Percentiles rank a stretch among this genome's conserved stretches.
These are phyloP conservation scores for Davidsoniella australis DNA, from an alignment of 2,329 filamentous ascomycete genomes.

Conservation along the genomic window DNA sequence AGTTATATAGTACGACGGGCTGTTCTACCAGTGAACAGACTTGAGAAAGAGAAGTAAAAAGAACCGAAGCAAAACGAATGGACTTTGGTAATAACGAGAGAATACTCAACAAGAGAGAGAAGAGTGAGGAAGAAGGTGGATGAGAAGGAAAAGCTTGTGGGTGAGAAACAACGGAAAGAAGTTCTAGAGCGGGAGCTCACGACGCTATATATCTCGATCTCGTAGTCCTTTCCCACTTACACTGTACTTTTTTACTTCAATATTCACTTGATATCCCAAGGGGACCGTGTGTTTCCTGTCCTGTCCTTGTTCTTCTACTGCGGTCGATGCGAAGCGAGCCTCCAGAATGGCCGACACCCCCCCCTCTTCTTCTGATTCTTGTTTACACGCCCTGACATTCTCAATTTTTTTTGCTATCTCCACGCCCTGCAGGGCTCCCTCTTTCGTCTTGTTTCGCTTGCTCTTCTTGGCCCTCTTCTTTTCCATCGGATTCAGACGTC, in stretches of 20 bases:
- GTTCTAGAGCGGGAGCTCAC: not conserved
- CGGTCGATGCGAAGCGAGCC: too few relatives aligned
- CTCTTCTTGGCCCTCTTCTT: too few relatives aligned
- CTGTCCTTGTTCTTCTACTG: not conserved
- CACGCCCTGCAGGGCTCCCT: too few relatives aligned
- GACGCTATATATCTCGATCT: slow-evolving; percentile 7
- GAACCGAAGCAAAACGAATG: slow-evolving; percentile 12
- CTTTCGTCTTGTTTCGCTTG: too few relatives aligned
- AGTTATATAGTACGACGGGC: too few relatives aligned
- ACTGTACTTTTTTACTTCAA: not conserved
- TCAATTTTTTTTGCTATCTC: too few relatives aligned
- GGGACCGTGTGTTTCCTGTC: slow-evolving; percentile 1
- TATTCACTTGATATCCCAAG: not conserved
- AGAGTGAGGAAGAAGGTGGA: slow-evolving; percentile 2
- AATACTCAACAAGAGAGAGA: slow-evolving; percentile 16
- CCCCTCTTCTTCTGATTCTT: not conserved
- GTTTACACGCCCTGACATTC: too few relatives aligned
- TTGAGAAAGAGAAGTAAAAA: slow-evolving; percentile 13
- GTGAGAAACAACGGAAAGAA: too few relatives aligned
- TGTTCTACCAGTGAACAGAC: slow-evolving; percentile 13
- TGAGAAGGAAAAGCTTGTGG: not conserved
- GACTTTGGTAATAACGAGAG: slow-evolving; percentile 3
- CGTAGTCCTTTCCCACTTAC: not conserved
- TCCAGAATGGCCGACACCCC: not conserved
- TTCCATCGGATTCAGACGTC: not conserved